Percentiles rank a stretch among this genome's conserved stretches.
phyloP scores from a whole-genome alignment of 306 rosid species.

The Cyamopsis tetragonoloba region DNA sequence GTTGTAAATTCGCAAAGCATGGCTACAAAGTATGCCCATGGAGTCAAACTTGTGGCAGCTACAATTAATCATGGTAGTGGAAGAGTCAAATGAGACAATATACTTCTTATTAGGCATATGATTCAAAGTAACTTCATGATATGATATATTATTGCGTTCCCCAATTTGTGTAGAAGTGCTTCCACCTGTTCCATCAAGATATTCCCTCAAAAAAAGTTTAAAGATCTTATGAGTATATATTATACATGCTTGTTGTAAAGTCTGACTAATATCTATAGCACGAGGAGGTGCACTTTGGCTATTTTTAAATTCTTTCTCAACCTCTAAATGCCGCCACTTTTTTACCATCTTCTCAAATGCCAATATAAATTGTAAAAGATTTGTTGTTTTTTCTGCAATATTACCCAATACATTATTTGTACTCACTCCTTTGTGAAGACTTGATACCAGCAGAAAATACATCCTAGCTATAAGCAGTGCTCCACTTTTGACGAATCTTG shows the following conservation, averaged over 20 bases:
- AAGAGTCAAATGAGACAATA: not conserved
- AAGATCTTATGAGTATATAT: not conserved
- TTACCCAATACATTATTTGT: not conserved
- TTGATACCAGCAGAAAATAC: not conserved
- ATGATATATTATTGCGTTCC: not conserved
- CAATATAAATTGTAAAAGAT: not conserved
- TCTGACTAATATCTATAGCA: not conserved
- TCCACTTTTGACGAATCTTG: not conserved
- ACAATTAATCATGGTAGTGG: not conserved
- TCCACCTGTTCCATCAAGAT: not conserved
- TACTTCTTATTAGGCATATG: not conserved
- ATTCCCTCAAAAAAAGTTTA: not conserved
- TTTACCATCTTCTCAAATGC: not conserved
- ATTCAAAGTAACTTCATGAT: not conserved
- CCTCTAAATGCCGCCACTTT: not conserved
- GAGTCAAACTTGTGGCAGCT: not conserved
- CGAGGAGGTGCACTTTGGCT: not conserved
- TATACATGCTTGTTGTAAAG: not conserved
- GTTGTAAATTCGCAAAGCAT: not conserved
- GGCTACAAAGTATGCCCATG: not conserved
- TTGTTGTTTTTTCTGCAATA: not conserved
- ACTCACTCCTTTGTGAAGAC: not conserved
- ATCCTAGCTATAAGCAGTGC: not conserved
- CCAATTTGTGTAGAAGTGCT: not conserved
- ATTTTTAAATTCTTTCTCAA: not conserved